phyloP scores from a whole-genome alignment of 2,329 filamentous ascomycete species.

The Neophaeococcomyces mojaviensis region DNA sequence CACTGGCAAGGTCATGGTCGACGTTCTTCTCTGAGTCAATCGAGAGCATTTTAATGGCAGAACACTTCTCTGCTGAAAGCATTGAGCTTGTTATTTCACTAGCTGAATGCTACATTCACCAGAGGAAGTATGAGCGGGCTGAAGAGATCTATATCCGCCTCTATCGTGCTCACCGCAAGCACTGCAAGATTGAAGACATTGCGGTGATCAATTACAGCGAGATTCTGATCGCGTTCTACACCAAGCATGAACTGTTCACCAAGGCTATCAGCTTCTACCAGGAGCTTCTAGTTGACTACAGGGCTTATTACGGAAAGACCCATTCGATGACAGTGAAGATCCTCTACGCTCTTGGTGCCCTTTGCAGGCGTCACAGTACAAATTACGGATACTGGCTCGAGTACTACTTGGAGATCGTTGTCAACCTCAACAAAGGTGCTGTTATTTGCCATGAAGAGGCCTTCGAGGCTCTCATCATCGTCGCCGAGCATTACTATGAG shows the following conservation, averaged over 20 bases:
- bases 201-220: constrained; percentile 5
- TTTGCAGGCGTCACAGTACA: constrained; percentile 2
- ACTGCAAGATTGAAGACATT: constrained; percentile 17
- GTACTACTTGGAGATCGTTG: constrained; percentile 15
- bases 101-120: constrained; percentile 38
- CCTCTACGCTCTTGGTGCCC: constrained; percentile 18
- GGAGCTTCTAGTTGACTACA: constrained; percentile 34
- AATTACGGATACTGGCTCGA: constrained; percentile 9
- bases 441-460: constrained; percentile 30
- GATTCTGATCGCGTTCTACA: constrained; percentile 8
- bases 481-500: constrained; percentile 39
- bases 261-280: constrained; percentile 32
- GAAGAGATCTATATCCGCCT: constrained; percentile 30
- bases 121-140: constrained; percentile 29
- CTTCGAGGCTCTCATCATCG: constrained; percentile 31
- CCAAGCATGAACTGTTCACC: constrained; percentile 21
- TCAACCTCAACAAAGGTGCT: constrained; percentile 29
- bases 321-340: constrained; percentile 31
- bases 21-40: constrained; percentile 39
- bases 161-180: constrained; percentile 28
- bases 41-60: constrained; percentile 35
- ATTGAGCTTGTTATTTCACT: constrained; percentile 41
- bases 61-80: constrained; percentile 36
- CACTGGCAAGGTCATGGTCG: constrained; percentile 40
- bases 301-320: constrained; percentile 28